A percentile compares a stretch with the other conserved stretches of the same genome.
These are phyloP conservation scores for Cadophora gregata DNA, from an alignment of 2,329 filamentous ascomycete genomes.

Conservation along the genomic window DNA sequence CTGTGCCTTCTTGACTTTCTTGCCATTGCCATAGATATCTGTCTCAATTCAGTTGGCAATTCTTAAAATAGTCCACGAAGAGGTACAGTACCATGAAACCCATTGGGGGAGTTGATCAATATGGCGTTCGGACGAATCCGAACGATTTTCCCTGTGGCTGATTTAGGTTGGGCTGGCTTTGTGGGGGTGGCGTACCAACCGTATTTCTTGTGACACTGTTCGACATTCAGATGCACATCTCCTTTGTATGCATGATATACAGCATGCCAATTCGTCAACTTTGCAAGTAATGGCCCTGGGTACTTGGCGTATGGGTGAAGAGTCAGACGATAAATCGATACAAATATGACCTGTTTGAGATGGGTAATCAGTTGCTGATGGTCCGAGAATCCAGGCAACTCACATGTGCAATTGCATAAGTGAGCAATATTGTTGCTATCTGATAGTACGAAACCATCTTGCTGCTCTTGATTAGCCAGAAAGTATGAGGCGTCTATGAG, in stretches of 20 bases:
- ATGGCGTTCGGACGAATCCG: constrained; percentile 37
- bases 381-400: background rate
- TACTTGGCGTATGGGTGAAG: constrained; percentile 45
- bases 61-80: background rate
- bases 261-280: constrained; percentile 38
- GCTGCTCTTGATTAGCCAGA: background rate
- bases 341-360: constrained; percentile 49
- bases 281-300: constrained; percentile 43
- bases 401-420: constrained; percentile 14
- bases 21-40: constrained; percentile 66
- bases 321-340: constrained; percentile 27
- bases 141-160: constrained; percentile 49
- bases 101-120: constrained; percentile 22
- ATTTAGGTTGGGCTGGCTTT: background rate
- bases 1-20: constrained; percentile 68
- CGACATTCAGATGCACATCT: constrained; percentile 46
- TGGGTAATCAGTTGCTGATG: background rate
- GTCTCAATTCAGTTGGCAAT: constrained; percentile 41
- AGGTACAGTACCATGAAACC: constrained; percentile 25
- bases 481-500: background rate
- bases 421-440: background rate
- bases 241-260: constrained; percentile 45
- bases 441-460: constrained; percentile 2
- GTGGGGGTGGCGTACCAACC: constrained; percentile 30
- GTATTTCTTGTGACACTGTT: constrained; percentile 44